These are phyloP conservation scores for Retiboletus flavoniger DNA, from an alignment of 1,284 basidiomycete genomes.

Conservation along the genomic window DNA sequence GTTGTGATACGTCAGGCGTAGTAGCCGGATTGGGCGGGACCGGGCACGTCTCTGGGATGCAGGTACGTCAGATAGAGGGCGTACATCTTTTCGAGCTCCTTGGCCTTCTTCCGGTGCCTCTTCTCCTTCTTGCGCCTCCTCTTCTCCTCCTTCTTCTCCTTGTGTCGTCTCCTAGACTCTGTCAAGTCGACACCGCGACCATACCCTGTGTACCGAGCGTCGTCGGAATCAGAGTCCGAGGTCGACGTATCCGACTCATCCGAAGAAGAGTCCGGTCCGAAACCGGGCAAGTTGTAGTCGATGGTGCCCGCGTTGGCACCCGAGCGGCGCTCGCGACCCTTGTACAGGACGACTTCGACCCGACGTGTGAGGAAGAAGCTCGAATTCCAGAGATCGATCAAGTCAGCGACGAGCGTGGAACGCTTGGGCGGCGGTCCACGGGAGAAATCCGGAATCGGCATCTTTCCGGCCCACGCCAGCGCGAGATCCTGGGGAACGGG, in stretches of 20 bases:
- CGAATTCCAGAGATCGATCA: slow-evolving; percentile 74
- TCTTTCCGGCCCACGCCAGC: slow-evolving; percentile 68
- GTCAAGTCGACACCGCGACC: slow-evolving; percentile 40
- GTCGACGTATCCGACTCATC: slow-evolving; percentile 40
- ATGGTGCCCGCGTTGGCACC: slow-evolving; percentile 53
- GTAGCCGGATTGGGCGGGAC: slow-evolving; percentile 25
- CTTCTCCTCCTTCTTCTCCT: slow-evolving; percentile 55
- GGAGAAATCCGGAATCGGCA: slow-evolving; percentile 56
- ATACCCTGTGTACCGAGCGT: slow-evolving; percentile 40
- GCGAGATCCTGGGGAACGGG: slow-evolving; percentile 55
- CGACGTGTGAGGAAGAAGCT: slow-evolving; percentile 70
- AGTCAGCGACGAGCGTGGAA: slow-evolving; percentile 59
- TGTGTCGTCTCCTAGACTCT: slow-evolving; percentile 49
- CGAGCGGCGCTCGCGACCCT: slow-evolving; percentile 70
- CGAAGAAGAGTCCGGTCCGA: slow-evolving; percentile 41
- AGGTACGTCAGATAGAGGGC: slow-evolving; percentile 59
- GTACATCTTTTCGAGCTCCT: slow-evolving; percentile 59
- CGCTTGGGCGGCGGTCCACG: slow-evolving; percentile 52
- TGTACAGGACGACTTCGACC: slow-evolving; percentile 72
- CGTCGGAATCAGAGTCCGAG: slow-evolving; percentile 44
- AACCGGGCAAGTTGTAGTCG: slow-evolving; percentile 53
- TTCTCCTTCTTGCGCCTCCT: slow-evolving; percentile 61
- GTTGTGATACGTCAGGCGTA: slow-evolving; percentile 20
- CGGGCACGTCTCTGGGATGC: slow-evolving; percentile 33
- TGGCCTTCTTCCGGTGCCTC: slow-evolving; percentile 56